These are phyloP conservation scores for Xylaria cubensis DNA, from an alignment of 495 filamentous ascomycete species.

Conservation along the genomic window DNA sequence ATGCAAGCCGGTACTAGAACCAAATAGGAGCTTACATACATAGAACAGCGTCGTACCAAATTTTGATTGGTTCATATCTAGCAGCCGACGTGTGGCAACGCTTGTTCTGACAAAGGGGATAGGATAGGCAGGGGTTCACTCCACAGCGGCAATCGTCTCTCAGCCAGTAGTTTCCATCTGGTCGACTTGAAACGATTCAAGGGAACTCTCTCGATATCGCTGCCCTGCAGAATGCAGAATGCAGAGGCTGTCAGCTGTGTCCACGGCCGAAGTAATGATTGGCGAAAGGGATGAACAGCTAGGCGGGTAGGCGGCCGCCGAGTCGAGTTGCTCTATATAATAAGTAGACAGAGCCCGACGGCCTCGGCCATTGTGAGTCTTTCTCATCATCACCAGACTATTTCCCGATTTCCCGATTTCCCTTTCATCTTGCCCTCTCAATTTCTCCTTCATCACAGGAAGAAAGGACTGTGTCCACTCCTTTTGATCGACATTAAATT, in stretches of 20 bases:
- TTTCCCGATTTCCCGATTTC: not conserved
- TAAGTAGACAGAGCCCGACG: not conserved
- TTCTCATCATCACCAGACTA: not conserved
- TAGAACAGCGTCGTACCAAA: not conserved
- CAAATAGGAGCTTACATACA: too few species aligned
- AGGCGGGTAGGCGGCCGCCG: not conserved
- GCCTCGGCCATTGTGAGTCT: not conserved
- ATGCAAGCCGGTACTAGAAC: not conserved
- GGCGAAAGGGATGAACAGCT: not conserved
- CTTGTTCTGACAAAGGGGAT: not conserved
- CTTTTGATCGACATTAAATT: conserved; percentile 19
- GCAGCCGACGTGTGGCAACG: not conserved
- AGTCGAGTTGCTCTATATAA: not conserved
- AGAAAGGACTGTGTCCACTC: conserved; percentile 15
- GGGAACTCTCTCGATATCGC: not conserved
- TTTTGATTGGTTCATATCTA: not conserved
- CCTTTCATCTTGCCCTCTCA: not conserved
- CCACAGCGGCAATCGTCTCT: conserved; percentile 1
- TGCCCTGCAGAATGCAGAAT: not conserved
- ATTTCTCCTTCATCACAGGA: not conserved
- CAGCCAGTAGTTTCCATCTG: conserved; percentile 1
- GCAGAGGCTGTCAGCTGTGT: not conserved
- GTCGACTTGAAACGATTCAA: conserved; percentile 15
- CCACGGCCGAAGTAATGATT: not conserved
- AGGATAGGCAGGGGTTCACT: not conserved